Base-by-base conservation (phyloP, 768 basidiomycete genomes). In the Obba rivulosa region DNA sequence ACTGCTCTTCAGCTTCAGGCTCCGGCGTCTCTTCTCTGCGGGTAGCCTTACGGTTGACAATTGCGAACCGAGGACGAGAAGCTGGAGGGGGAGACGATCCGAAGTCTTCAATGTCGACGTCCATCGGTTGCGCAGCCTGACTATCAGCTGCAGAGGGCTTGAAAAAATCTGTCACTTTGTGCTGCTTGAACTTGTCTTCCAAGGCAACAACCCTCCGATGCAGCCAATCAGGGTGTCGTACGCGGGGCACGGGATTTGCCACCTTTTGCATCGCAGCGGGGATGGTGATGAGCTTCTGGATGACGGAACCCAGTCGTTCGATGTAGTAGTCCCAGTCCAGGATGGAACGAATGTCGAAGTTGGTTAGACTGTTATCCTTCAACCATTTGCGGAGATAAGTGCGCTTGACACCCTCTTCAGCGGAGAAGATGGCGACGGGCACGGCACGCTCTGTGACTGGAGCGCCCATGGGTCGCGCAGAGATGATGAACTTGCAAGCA, bases 271-370 rank as follows among this genome's bases (percentile, higher is more conserved):
- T 87, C 1, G 96, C 96, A 7, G 96, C 96, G 8, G 96, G 96
- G 57, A 99, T 99, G 2, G 96, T 99, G 68, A 99, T 98, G 47
- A 99, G 73, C 59, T 99, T 99, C 68, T 99, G 96, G 49, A 99
- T 93, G 57, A 98, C 96, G 2, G 93, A 96, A 4, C 96, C 96
- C 20, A 99, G 68, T 16, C 96, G 86, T 60, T 98, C 96, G 58
- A 97, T 94, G 70, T 98, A 99, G 66, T 99, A 99, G 25, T 83
- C 80, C 96, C 96, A 99, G 63, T 99, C 96, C 51, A 99, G 76
- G 56, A 99, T 96, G 16, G 87, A 83, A 16, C 96, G 85, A 37
- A 99, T 71, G 45, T 98, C 94, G 57, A 99, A 97, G 55, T 81
- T 85, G 31, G 78, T 69, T 34, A 98, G 73, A 55, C 84, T 80